These are phyloP conservation scores for Williopsis jadinii DNA, from an alignment of 1,139 yeast genomes.

Conservation along the genomic window DNA sequence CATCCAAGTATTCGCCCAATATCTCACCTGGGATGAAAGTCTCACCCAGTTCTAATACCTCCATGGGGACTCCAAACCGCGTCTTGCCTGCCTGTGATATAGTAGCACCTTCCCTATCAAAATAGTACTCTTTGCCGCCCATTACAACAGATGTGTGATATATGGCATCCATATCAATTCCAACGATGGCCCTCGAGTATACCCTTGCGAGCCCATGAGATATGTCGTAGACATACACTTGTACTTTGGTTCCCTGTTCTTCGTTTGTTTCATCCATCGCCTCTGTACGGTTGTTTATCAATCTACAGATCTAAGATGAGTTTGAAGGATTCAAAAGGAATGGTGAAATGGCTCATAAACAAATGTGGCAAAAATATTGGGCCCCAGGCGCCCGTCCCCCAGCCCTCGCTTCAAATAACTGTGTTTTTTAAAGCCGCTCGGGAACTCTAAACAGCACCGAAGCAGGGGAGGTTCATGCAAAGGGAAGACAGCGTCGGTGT, in stretches of 20 bases:
- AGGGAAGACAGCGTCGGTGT: too few species aligned
- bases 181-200: constrained; percentile 39
- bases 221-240: constrained; percentile 60
- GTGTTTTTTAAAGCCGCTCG: too few species aligned
- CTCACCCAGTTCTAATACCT: constrained; percentile 47
- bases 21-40: constrained; percentile 47
- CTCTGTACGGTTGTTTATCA: background rate
- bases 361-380: too few species aligned
- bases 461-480: too few species aligned
- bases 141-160: constrained; percentile 64
- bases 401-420: too few species aligned
- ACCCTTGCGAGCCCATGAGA: constrained; percentile 39
- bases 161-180: constrained; percentile 48
- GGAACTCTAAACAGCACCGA: too few species aligned
- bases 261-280: constrained; percentile 4
- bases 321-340: background rate
- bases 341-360: too few species aligned
- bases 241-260: constrained; percentile 27
- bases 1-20: constrained; percentile 45
- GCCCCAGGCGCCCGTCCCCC: too few species aligned
- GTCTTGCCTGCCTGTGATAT: constrained; percentile 27
- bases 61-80: constrained; percentile 53
- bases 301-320: too few species aligned
- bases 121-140: constrained; percentile 47
- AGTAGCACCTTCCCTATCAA: constrained; percentile 53